Evolutionary conservation across 2,329 filamentous ascomycete species (phyloP), one percentile per base, ranked within the genome.

Genomic region (Fusarium sp.): DNA sequence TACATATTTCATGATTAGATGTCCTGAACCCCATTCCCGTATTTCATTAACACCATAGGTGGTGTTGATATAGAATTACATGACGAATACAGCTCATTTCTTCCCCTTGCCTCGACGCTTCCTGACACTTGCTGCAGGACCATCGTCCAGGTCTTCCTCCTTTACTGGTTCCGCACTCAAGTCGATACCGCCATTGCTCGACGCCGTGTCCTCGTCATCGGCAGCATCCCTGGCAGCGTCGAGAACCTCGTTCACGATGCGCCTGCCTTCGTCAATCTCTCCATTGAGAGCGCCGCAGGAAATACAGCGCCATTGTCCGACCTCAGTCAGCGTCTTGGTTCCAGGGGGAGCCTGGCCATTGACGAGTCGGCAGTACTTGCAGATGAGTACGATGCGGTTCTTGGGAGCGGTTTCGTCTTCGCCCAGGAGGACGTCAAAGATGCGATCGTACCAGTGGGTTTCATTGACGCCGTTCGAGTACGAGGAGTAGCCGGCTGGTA

Each of bases 331-430:
- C 1, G 83, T 86, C 67, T 87, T 90, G 0, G 91, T 89, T 1
- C 95, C 95, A 0, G 95, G 94, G 2, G 95, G 93, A 4, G 95
- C 95, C 74, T 97, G 95, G 1, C 96, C 95, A 73, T 99, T 99
- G 43, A 99, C 93, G 2, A 97, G 84, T 28, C 92, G 85, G 75
- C 95, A 99, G 35, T 85, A 82, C 29, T 81, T 77, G 77, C 95
- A 99, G 52, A 99, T 92, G 64, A 99, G 81, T 7, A 88, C 94
- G 56, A 97, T 87, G 15, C 95, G 88, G 76, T 98, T 98, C 79
- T 93, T 96, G 3, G 94, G 87, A 11, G 91, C 88, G 5, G 91
- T 96, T 77, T 99, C 95, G 71, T 99, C 95, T 73, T 99, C 95
- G 45, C 95, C 95, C 0, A 99, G 84, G 25, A 99, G 86, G 0